phyloP scores from a whole-genome alignment of 192 early-diverging fungal species.

The Coemansia sp. region DNA sequence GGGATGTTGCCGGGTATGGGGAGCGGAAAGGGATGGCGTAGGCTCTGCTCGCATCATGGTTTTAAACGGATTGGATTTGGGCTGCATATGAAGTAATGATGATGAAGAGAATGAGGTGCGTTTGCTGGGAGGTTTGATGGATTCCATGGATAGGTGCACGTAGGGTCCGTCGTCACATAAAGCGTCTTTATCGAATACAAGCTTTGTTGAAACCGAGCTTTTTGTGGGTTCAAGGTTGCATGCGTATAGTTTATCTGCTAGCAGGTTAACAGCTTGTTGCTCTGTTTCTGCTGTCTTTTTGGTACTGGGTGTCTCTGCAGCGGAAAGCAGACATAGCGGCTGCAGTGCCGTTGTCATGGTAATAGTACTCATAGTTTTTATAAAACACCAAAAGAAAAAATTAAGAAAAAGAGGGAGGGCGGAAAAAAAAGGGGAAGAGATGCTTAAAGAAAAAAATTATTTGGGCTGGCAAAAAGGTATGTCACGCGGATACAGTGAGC shows the following conservation, averaged over 20 bases:
- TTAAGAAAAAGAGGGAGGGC: no score
- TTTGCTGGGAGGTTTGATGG: neutral
- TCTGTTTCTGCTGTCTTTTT: no score
- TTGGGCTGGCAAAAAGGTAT: neutral
- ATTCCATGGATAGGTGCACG: slow-evolving; percentile 15
- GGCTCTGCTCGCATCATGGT: slow-evolving; percentile 14
- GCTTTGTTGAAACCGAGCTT: neutral
- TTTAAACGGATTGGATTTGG: slow-evolving; percentile 37
- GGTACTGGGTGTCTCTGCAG: slow-evolving; percentile 5
- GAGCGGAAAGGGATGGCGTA: no score
- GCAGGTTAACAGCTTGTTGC: no score
- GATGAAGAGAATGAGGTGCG: slow-evolving; percentile 1
- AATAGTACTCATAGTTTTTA: slow-evolving; percentile 15
- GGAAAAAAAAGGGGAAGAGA: slow-evolving; percentile 4
- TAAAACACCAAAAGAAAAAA: slow-evolving; percentile 9
- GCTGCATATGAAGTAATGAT: slow-evolving; percentile 24
- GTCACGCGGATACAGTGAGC: no score
- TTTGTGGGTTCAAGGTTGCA: no score
- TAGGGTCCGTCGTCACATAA: slow-evolving; percentile 43
- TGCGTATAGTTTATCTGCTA: no score
- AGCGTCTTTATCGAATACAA: slow-evolving; percentile 12
- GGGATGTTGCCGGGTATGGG: no score
- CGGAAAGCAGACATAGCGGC: slow-evolving; percentile 22
- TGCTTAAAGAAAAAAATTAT: neutral
- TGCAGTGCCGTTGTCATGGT: slow-evolving; percentile 21